phyloP scores from a whole-genome alignment of 352 stramenopile species.

The Phytophthora cajani region DNA sequence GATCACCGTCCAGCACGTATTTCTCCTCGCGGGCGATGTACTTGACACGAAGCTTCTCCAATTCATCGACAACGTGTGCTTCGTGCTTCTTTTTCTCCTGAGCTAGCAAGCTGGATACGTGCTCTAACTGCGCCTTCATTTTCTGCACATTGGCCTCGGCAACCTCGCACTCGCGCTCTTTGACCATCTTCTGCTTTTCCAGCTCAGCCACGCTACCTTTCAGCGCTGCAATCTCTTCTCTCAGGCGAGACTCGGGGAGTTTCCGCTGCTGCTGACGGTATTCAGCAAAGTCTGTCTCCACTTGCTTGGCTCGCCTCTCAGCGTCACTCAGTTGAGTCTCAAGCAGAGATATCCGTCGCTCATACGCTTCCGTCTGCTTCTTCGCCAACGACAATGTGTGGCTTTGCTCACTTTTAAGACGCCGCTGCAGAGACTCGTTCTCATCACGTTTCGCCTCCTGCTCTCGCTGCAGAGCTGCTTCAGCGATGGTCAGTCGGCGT shows the following conservation, averaged over 20 bases:
- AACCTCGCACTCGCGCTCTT: constrained; percentile 46
- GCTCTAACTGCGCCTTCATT: constrained; percentile 67
- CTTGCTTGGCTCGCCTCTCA: constrained; percentile 54
- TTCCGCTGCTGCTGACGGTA: constrained; percentile 80
- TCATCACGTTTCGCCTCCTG: constrained; percentile 64
- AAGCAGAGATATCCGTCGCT: constrained; percentile 49
- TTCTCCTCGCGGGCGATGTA: constrained; percentile 83
- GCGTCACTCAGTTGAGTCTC: constrained; percentile 53
- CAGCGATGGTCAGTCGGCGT: constrained; percentile 57
- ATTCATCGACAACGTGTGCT: constrained; percentile 58
- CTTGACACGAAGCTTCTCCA: constrained; percentile 84
- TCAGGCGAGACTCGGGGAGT: constrained; percentile 68
- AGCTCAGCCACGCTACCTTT: constrained; percentile 62
- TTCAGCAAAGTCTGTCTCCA: constrained; percentile 75
- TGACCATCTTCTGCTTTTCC: constrained; percentile 63
- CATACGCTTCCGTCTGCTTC: constrained; percentile 59
- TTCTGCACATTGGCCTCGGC: constrained; percentile 45
- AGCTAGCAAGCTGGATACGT: constrained; percentile 56
- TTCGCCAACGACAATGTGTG: constrained; percentile 62
- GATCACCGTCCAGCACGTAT: constrained; percentile 80
- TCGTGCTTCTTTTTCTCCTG: constrained; percentile 80
- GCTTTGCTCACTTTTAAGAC: constrained; percentile 69
- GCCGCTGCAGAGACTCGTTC: constrained; percentile 56
- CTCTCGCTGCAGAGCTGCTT: constrained; percentile 62
- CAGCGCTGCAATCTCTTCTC: constrained; percentile 73